Conservation (phyloP, 305 asterid species). For the Plantago rigida region DNA sequence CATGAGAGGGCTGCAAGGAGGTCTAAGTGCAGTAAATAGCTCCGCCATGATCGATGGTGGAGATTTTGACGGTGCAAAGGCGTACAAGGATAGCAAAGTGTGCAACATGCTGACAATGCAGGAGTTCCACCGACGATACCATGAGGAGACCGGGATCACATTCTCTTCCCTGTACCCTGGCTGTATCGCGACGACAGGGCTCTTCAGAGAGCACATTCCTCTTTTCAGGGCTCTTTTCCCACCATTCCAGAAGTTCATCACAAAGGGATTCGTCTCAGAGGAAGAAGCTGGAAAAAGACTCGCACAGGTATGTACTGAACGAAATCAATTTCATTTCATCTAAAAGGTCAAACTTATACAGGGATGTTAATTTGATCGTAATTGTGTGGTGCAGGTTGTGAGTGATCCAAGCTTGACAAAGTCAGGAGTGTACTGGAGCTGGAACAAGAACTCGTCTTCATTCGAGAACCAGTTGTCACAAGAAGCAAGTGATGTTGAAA, state of each 20-base stretch:
- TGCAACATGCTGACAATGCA: slow-evolving; percentile 98
- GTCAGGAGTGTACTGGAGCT: slow-evolving; percentile 99
- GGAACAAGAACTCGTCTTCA: slow-evolving; percentile 89
- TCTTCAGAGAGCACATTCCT: slow-evolving; percentile 86
- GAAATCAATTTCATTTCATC: too few species aligned
- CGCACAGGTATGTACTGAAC: slow-evolving; percentile 52
- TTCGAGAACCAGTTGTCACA: slow-evolving; percentile 80
- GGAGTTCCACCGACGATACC: slow-evolving; percentile 79
- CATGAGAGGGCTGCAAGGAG: slow-evolving; percentile 70
- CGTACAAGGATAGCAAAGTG: slow-evolving; percentile 94
- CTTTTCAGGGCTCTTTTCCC: slow-evolving; percentile 81
- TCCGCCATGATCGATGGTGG: slow-evolving; percentile 88
- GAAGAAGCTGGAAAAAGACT: slow-evolving; percentile 85
- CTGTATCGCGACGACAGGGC: slow-evolving; percentile 86
- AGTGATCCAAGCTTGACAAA: slow-evolving; percentile 88
- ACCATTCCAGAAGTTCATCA: slow-evolving; percentile 80
- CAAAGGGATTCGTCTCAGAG: slow-evolving; percentile 88
- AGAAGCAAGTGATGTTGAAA: slow-evolving; percentile 75
- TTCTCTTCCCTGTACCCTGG: slow-evolving; percentile 90
- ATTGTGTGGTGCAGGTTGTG: slow-evolving; percentile 52
- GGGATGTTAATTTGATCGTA: neutral
- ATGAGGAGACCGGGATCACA: slow-evolving; percentile 74
- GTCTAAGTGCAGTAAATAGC: slow-evolving; percentile 55
- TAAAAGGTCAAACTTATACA: neutral
- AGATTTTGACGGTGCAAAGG: slow-evolving; percentile 86